phyloP scores from a whole-genome alignment of 108 stramenopile species.

The Fragilariopsis cylindrus region DNA sequence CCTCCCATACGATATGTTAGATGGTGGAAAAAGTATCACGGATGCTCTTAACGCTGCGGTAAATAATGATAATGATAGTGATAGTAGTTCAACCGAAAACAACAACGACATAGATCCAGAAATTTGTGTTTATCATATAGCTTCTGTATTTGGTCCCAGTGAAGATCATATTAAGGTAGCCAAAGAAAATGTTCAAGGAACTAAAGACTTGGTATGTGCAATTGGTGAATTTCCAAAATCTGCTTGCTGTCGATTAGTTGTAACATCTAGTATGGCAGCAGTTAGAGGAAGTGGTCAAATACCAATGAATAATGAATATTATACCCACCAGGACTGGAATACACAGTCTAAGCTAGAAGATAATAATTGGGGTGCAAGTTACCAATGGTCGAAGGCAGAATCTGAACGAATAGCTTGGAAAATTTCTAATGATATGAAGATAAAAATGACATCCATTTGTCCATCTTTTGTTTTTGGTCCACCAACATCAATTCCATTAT shows the following conservation, averaged over 20 bases:
- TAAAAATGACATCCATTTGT: constrained; percentile 68
- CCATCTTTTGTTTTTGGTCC: constrained; percentile 88
- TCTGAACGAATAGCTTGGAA: constrained; percentile 72
- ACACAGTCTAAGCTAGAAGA: constrained; percentile 57
- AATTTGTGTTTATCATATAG: constrained; percentile 77
- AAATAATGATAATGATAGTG: not conserved
- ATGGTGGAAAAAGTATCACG: constrained; percentile 56
- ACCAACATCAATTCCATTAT: constrained; percentile 15
- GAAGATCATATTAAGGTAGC: constrained; percentile 77
- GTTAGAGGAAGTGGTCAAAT: constrained; percentile 78
- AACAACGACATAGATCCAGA: not conserved
- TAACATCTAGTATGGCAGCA: constrained; percentile 87
- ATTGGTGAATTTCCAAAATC: constrained; percentile 25
- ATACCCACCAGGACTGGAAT: constrained; percentile 85
- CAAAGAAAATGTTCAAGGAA: constrained; percentile 71
- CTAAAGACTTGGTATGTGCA: constrained; percentile 61
- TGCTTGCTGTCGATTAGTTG: constrained; percentile 41
- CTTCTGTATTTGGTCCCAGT: constrained; percentile 80
- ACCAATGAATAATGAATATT: constrained; percentile 65
- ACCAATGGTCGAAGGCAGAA: constrained; percentile 85
- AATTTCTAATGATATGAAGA: constrained; percentile 38
- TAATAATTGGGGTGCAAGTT: constrained; percentile 77
- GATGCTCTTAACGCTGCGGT: constrained; percentile 43
- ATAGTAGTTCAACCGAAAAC: not conserved
- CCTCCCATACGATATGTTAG: constrained; percentile 81